A percentile compares a stretch with the other conserved stretches of the same genome.
Evolutionary conservation across 192 early-diverging fungal species (phyloP).

Genomic region (Jimgerdemannia flammicorona): DNA sequence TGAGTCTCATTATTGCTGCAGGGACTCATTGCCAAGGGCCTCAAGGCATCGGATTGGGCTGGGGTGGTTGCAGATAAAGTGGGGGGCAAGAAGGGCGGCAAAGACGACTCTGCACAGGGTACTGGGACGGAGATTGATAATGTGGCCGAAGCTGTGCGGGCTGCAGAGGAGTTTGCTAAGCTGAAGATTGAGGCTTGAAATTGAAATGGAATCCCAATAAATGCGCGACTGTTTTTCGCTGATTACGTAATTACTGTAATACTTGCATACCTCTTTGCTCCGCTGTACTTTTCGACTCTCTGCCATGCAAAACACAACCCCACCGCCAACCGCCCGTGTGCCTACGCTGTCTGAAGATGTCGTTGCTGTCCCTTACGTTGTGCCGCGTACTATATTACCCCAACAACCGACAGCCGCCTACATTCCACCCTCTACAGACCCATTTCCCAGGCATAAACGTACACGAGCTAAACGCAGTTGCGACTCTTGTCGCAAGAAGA

Average conservation of each 20-base stretch:
- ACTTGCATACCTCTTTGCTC: neutral
- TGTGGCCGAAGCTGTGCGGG: constrained; percentile 70
- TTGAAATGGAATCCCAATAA: constrained; percentile 1
- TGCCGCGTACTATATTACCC: neutral
- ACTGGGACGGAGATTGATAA: constrained; percentile 64
- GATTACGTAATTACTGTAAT: neutral
- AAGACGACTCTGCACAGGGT: constrained; percentile 91
- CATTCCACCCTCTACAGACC: neutral
- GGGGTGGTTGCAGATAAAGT: constrained; percentile 75
- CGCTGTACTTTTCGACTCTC: no score
- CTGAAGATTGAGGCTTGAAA: constrained; percentile 34
- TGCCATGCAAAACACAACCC: neutral
- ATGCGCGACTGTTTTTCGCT: neutral
- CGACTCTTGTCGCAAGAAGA: constrained; percentile 35
- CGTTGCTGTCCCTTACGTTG: neutral
- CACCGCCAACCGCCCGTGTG: no score
- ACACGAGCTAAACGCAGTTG: constrained; percentile 37
- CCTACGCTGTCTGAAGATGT: no score
- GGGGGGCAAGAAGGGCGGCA: constrained; percentile 93
- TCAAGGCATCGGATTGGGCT: constrained; percentile 94
- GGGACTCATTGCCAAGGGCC: constrained; percentile 65
- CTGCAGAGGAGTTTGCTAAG: constrained; percentile 75
- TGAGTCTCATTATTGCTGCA: neutral
- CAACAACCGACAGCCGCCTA: neutral
- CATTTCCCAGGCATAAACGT: constrained; percentile 13